Conservation (phyloP, 192 early-diverging fungal genomes). For the Podila clonocystis region DNA sequence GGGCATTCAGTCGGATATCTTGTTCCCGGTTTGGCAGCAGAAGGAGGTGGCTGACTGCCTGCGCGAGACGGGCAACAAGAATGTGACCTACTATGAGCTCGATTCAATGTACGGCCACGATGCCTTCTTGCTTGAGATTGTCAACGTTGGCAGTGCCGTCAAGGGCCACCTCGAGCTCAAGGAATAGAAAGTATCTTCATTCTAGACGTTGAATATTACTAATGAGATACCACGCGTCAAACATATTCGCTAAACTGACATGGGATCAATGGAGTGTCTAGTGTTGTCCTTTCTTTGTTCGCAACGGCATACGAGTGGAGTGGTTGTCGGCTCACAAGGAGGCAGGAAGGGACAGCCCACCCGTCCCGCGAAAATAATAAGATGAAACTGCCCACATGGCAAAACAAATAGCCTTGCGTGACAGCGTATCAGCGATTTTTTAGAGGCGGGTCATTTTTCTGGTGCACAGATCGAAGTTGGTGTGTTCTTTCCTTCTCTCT, state of each 20-base stretch:
- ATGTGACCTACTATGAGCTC: slow-evolving; percentile 96
- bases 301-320: too few species aligned
- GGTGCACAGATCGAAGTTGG: too few species aligned
- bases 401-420: background rate
- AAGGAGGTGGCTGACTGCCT: slow-evolving; percentile 95
- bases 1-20: slow-evolving; percentile 94
- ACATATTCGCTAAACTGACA: too few species aligned
- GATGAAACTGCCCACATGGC: too few species aligned
- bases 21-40: slow-evolving; percentile 97
- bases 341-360: too few species aligned
- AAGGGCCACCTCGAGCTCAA: slow-evolving; percentile 85
- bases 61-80: slow-evolving; percentile 82
- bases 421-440: background rate
- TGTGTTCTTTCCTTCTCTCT: background rate
- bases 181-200: slow-evolving; percentile 9
- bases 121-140: slow-evolving; percentile 92
- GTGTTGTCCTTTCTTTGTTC: too few species aligned
- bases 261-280: too few species aligned
- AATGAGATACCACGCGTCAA: too few species aligned
- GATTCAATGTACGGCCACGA: slow-evolving; percentile 98
- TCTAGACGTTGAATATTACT: too few species aligned
- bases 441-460: too few species aligned
- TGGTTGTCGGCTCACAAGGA: too few species aligned
- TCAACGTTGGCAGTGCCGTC: slow-evolving; percentile 92
- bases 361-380: too few species aligned